Evolutionary conservation across 179 eudicot genomes (phyloP), one percentile per base, ranked within the genome.

Genomic region (Actinidia polygama): DNA sequence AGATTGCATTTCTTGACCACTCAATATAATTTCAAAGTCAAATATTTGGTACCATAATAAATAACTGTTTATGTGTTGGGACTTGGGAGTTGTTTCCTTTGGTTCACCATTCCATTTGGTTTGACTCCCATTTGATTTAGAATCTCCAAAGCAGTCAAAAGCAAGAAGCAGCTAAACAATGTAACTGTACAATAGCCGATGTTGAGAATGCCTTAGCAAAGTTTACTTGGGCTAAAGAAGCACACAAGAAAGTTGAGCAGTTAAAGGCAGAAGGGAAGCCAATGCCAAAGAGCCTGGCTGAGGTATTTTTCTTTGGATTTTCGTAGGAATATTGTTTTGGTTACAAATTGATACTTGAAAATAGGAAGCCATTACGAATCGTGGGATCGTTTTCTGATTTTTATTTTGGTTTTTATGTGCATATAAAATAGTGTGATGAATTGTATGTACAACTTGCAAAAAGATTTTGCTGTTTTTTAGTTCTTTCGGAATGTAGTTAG

Each of bases 181-280:
- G 93, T 82, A 95, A 93, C 54, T 92, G 98, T 88, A 95, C 98
- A 8, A 44, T 92, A 23, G 88, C 88, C 69, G 98, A 95, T 58
- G 85, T 94, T 69, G 97, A 95, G 86, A 93, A 91, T 86, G 83
- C 92, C 18, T 88, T 95, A 84, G 93, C 96, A 30, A 94, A 94
- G 83, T 95, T 86, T 87, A 78, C 84, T 16, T 95, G 98, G 98
- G 98, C 97, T 49, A 95, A 91, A 85, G 90, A 95, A 84, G 98
- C 98, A 68, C 94, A 95, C 62, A 85, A 47, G 79, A 95, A 94
- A 85, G 50, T 95, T 61, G 92, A 90, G 84, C 90, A 92, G 90
- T 79, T 95, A 59, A 91, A 91, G 89, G 93, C 89, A 77, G 97
- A 95, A 89, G 98, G 98, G 68, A 94, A 95, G 80, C 98, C 98